Evolutionary conservation across 345 rosid species (phyloP), one percentile per base, ranked within the genome.

Genomic region (Brassica rapa): DNA sequence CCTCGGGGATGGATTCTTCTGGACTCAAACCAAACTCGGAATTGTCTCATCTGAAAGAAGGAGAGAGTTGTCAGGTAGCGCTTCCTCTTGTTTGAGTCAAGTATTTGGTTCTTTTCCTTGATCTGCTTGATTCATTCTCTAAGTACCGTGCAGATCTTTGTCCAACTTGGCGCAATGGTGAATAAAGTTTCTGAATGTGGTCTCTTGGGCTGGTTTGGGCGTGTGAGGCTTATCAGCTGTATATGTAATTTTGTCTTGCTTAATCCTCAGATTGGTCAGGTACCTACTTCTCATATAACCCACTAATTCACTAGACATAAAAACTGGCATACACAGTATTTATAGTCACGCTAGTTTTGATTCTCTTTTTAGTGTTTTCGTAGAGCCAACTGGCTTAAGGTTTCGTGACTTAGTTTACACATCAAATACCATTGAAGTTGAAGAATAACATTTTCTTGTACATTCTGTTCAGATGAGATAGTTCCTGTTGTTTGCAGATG

Each of bases 171-270:
- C 53, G 83, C 85, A 71, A 82, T 94, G 61, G 82, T 92, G 74
- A 83, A 66, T 77, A 86, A 85, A 87, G 84, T 92, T 74, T 88
- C 92, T 69, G 97, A 90, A 73, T 83, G 77, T 79, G 92, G 86
- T 71, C 89, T 89, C 79, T 88, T 90, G 83, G 93, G 88, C 74
- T 94, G 97, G 95, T 79, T 77, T 70, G 98, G 97, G 75, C 97
- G 98, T 60, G 84, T 85, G 66, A 89, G 80, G 86, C 86, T 92
- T 71, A 85, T 89, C 82, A 87, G 83, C 67, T 88, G 98, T 84
- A 86, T 92, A 72, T 87, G 90, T 80, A 82, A 87, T 83, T 82
- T 94, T 78, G 70, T 94, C 67, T 81, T 84, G 69, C 88, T 90
- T 73, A 76, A 80, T 82, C 97, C 98, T 74, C 87, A 87, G 82